Percentiles rank a stretch among this genome's conserved stretches.
phyloP scores from a whole-genome alignment of 2,329 filamentous ascomycete genomes.

The Colletotrichum liriopes region DNA sequence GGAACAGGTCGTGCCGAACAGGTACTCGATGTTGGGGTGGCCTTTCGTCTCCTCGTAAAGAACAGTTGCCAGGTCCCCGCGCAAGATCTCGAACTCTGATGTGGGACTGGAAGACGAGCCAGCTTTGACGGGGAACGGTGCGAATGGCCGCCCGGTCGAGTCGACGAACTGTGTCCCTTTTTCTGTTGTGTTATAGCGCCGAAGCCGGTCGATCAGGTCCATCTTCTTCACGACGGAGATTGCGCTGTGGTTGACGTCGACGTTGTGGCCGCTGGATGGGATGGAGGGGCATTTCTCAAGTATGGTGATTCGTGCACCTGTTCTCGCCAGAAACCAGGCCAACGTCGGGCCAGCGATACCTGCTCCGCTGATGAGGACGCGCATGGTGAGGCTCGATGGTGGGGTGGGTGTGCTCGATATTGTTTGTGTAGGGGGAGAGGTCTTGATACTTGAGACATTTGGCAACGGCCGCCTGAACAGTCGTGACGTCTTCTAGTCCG shows the following conservation, averaged over 20 bases:
- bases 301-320: constrained; percentile 27
- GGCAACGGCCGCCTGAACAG: background rate
- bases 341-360: constrained; percentile 38
- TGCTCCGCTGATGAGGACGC: constrained; percentile 42
- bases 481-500: background rate
- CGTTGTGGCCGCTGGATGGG: constrained; percentile 14
- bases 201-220: constrained; percentile 56
- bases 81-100: constrained; percentile 73
- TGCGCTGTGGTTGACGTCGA: constrained; percentile 44
- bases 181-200: constrained; percentile 61
- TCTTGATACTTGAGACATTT: background rate
- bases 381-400: background rate
- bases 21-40: constrained; percentile 47
- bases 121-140: constrained; percentile 57
- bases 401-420: background rate
- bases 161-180: constrained; percentile 64
- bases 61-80: constrained; percentile 67
- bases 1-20: constrained; percentile 46
- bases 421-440: background rate
- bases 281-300: constrained; percentile 12
- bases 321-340: constrained; percentile 26
- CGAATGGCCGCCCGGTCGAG: constrained; percentile 53
- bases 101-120: constrained; percentile 60
- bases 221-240: constrained; percentile 47
- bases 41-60: constrained; percentile 57